These are phyloP conservation scores for Aspergillus sp. DNA, from an alignment of 2,329 filamentous ascomycete genomes.

Conservation along the genomic window DNA sequence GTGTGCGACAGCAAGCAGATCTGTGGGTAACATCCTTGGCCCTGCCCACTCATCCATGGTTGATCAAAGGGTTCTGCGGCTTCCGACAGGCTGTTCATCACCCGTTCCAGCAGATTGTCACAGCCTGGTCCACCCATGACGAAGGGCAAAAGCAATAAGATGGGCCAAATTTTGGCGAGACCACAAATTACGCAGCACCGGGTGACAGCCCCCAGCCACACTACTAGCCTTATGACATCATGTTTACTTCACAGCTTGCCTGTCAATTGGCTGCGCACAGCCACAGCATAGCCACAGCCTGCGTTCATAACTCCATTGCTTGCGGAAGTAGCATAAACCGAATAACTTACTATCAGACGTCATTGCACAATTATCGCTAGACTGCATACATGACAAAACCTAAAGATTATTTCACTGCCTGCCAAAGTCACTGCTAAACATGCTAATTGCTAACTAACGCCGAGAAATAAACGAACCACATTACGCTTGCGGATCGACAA, in stretches of 20 bases:
- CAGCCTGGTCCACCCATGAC: conserved; percentile 18
- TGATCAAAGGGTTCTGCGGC: background rate
- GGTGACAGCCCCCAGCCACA: conserved; percentile 4
- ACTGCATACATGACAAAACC: background rate
- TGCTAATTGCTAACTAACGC: too few species aligned
- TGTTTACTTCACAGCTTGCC: background rate
- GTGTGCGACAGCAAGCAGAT: conserved; percentile 17
- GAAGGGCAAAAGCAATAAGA: conserved; percentile 3
- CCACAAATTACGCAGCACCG: background rate
- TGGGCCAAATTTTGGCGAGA: background rate
- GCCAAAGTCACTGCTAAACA: too few species aligned
- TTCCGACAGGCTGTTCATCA: conserved; percentile 11
- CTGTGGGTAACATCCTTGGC: conserved; percentile 18
- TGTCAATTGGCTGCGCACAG: background rate
- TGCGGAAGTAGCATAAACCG: background rate
- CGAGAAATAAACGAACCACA: background rate
- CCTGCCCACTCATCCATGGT: conserved; percentile 6
- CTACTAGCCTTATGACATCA: background rate
- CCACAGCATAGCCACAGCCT: background rate
- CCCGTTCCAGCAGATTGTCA: conserved; percentile 5
- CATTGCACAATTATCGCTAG: background rate
- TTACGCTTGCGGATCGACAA: conserved; percentile 32
- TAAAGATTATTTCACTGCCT: background rate
- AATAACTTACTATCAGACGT: background rate
- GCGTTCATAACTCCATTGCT: background rate